Base-by-base conservation (phyloP, 2,329 filamentous ascomycete genomes). In the Sporothrix brasiliensis region DNA sequence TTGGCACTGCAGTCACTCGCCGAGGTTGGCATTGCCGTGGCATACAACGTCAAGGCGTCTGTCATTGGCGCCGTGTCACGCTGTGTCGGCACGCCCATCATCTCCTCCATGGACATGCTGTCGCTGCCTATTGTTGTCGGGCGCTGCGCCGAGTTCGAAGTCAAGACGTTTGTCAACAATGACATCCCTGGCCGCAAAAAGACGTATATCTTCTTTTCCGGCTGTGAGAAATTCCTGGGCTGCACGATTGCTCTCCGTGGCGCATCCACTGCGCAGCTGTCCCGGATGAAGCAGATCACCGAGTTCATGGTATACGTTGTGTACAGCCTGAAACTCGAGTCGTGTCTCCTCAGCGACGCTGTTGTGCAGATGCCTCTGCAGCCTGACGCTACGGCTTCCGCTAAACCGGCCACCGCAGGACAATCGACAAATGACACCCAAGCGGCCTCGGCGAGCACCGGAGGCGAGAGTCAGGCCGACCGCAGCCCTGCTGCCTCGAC, bases 241-340 rank as follows among this genome's bases (percentile, higher is more conserved):
- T 98, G 95, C 77, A 99, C 95, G 0, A 97, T 99, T 75, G 92
- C 93, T 14, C 83, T 99, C 27, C 89, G 95, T 60, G 95, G 95
- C 1, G 92, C 91, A 3, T 89, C 91, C 71, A 89, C 89, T 41
- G 82, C 87, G 63, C 84, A 89, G 0, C 84, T 99, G 21, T 84
- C 88, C 1, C 92, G 89, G 75, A 89, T 99, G 79, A 99, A 99
- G 80, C 88, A 89, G 68, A 95, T 99, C 74, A 95, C 94, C 13
- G 95, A 99, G 78, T 98, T 99, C 77, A 97, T 99, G 94, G 91
- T 96, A 50, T 99, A 98, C 75, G 96, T 99, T 24, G 94, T 98
- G 14, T 99, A 99, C 80, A 99, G 97, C 76, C 84, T 99, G 68
- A 97, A 97, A 77, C 85, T 99, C 16, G 95, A 99, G 80, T 97